A percentile compares a stretch with the other conserved stretches of the same genome.
phyloP scores from a whole-genome alignment of 2,329 filamentous ascomycete genomes.

The Fusarium nelsonii region DNA sequence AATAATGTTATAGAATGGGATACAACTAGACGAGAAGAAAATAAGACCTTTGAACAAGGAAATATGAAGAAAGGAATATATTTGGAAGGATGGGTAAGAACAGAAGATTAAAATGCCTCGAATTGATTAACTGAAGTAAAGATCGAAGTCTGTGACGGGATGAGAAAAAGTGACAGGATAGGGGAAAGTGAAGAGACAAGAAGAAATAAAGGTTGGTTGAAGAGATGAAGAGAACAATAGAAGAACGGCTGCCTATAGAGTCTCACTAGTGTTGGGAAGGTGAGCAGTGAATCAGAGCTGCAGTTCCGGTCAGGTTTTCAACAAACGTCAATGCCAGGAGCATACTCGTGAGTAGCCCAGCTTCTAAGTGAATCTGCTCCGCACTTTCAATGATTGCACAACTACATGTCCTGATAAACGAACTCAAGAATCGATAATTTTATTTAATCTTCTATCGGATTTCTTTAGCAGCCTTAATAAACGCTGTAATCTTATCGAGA shows the following conservation, averaged over 20 bases:
- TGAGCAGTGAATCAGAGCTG: background rate
- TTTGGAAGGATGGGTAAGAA: background rate
- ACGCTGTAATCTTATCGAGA: constrained; percentile 81
- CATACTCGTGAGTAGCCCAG: background rate
- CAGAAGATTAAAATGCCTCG: background rate
- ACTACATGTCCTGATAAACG: background rate
- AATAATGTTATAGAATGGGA: background rate
- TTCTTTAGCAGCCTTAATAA: constrained; percentile 80
- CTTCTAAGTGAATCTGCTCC: background rate
- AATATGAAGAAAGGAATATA: background rate
- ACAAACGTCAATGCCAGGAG: background rate
- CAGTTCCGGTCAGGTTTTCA: background rate
- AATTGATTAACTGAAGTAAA: background rate
- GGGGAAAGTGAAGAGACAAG: background rate
- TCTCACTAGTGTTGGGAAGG: background rate
- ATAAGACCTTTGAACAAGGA: background rate
- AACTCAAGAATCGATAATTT: constrained; percentile 1
- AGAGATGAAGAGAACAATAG: background rate
- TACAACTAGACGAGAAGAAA: background rate
- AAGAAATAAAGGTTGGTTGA: background rate
- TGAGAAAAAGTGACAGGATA: background rate
- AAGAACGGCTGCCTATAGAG: constrained; percentile 3
- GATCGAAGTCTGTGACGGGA: background rate
- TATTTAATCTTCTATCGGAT: constrained; percentile 54
- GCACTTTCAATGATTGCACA: background rate